Evolutionary conservation across 1,284 basidiomycete genomes (phyloP).

Genomic region (Ceratobasidium theobromae): DNA sequence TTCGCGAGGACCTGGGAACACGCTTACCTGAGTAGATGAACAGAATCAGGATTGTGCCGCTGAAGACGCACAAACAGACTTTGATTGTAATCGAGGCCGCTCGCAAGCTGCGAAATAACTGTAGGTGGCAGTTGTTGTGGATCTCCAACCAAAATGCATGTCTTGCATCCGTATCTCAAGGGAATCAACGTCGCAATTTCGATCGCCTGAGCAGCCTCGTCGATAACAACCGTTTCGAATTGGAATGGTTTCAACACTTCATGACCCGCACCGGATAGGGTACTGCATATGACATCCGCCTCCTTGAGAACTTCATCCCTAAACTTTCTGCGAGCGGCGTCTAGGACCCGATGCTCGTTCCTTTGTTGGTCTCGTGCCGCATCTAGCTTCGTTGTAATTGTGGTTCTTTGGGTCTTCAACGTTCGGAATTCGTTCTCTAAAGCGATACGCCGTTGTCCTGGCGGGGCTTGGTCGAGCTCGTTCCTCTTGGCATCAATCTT

Average conservation of each 20-base stretch:
- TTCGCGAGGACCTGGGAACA: no score
- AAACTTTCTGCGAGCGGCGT: conserved; percentile 72
- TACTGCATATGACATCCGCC: conserved; percentile 93
- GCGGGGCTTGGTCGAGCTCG: conserved; percentile 49
- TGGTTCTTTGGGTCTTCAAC: conserved; percentile 65
- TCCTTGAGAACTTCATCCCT: conserved; percentile 78
- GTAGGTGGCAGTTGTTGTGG: conserved; percentile 97
- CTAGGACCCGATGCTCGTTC: conserved; percentile 67
- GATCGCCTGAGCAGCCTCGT: conserved; percentile 97
- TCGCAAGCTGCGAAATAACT: conserved; percentile 88
- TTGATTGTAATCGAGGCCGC: conserved; percentile 80
- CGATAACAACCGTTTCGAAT: conserved; percentile 96
- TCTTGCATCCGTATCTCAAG: conserved; percentile 81
- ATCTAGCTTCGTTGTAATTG: conserved; percentile 70
- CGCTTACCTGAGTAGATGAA: conserved; percentile 84
- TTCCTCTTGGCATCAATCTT: conserved; percentile 51
- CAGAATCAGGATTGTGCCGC: conserved; percentile 71
- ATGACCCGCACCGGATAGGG: conserved; percentile 90
- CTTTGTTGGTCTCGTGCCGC: conserved; percentile 78
- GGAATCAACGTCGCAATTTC: conserved; percentile 98
- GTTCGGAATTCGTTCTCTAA: conserved; percentile 61
- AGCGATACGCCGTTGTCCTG: conserved; percentile 20
- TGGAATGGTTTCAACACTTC: conserved; percentile 82
- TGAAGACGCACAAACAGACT: conserved; percentile 92
- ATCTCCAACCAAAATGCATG: conserved; percentile 97